phyloP scores from a whole-genome alignment of 2,329 filamentous ascomycete genomes.

The Rhynchosporium agropyri region DNA sequence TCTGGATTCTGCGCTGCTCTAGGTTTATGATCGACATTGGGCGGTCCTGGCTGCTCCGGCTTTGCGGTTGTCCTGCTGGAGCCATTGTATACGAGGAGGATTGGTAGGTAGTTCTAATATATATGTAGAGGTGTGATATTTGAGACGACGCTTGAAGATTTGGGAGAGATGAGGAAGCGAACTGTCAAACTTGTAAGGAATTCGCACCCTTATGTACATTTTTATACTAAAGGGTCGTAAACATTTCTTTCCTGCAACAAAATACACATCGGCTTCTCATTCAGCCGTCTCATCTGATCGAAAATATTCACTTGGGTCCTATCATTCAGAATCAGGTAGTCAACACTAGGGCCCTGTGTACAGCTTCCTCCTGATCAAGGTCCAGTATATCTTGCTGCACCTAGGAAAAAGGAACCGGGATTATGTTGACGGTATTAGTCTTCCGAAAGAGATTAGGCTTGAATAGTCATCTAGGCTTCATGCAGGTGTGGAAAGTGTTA shows the following conservation, averaged over 20 bases:
- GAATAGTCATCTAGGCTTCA: conserved; percentile 11
- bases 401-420: too few species aligned
- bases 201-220: background rate
- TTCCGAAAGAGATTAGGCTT: conserved; percentile 9
- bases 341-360: too few species aligned
- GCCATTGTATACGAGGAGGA: background rate
- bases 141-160: conserved; percentile 13
- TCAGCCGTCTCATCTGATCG: background rate
- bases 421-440: too few species aligned
- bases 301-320: too few species aligned
- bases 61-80: conserved; percentile 6
- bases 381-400: too few species aligned
- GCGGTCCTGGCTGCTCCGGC: background rate
- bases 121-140: conserved; percentile 4
- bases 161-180: conserved; percentile 12
- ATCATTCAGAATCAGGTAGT: too few species aligned
- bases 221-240: background rate
- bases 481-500: conserved; percentile 17
- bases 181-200: conserved; percentile 17
- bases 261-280: background rate
- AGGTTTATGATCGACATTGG: background rate
- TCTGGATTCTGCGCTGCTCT: background rate
- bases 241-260: background rate
- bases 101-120: background rate
- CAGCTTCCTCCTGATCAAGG: too few species aligned